A percentile compares a stretch with the other conserved stretches of the same genome.
Conservation (phyloP, 2,329 filamentous ascomycete genomes). For the Metarhizium robertsii region DNA sequence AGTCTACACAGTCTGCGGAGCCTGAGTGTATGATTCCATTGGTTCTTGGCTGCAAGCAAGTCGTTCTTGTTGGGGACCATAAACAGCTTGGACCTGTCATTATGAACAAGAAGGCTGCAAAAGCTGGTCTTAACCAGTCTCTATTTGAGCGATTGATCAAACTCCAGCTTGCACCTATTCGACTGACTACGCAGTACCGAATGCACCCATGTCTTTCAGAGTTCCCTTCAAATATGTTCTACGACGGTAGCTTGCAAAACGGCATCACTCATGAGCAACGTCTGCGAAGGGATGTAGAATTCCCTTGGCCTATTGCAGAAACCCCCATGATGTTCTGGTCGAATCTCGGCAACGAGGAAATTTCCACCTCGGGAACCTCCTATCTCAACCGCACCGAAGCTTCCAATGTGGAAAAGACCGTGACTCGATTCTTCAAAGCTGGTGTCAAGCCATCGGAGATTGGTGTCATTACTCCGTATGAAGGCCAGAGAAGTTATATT, state of each 20-base stretch:
- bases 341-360: slow-evolving; percentile 94
- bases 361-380: slow-evolving; percentile 92
- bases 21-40: slow-evolving; percentile 98
- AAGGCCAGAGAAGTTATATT: slow-evolving; percentile 95
- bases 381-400: slow-evolving; percentile 97
- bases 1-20: slow-evolving; percentile 95
- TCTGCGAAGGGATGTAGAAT: slow-evolving; percentile 87
- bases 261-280: slow-evolving; percentile 86
- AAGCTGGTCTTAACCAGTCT: slow-evolving; percentile 96
- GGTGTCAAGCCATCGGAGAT: slow-evolving; percentile 91
- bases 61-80: slow-evolving; percentile 96
- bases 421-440: slow-evolving; percentile 97
- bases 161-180: slow-evolving; percentile 81
- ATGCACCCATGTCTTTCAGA: slow-evolving; percentile 98
- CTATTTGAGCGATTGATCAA: slow-evolving; percentile 94
- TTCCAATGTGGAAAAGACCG: slow-evolving; percentile 95
- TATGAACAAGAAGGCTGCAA: slow-evolving; percentile 99
- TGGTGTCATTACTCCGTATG: slow-evolving; percentile 97
- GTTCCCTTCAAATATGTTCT: slow-evolving; percentile 99
- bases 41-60: slow-evolving; percentile 95
- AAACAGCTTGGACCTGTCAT: slow-evolving; percentile 97
- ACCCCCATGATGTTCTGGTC: slow-evolving; percentile 99
- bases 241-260: slow-evolving; percentile 94
- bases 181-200: slow-evolving; percentile 93
- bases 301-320: slow-evolving; percentile 91